Base-by-base conservation (phyloP, 148 eudicot genomes). In the Nyssa sinensis region DNA sequence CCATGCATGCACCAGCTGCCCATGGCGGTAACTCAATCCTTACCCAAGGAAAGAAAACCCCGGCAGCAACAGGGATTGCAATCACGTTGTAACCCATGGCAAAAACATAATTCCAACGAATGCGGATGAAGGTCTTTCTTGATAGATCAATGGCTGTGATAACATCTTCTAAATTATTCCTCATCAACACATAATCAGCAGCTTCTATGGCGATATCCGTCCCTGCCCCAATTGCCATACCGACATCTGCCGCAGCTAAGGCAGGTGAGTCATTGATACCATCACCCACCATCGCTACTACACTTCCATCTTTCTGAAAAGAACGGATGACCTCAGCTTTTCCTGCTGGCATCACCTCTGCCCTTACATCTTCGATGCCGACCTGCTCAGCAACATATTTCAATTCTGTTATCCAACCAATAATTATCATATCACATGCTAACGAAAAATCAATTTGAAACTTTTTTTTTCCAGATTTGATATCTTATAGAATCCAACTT, bases 1-100 rank as follows among this genome's bases (percentile, higher is more conserved):
- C 98, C 98, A 95, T 95, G 81, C 98, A 95, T 7, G 97, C 94
- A 66, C 98, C 98, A 10, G 98, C 97, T 21, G 87, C 90, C 98
- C 98, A 95, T 12, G 98, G 98, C 17, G 98, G 98, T 79, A 95
- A 78, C 84, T 67, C 82, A 61, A 92, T 33, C 72, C 72, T 77
- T 19, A 92, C 66, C 83, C 77, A 88, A 30, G 98, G 98, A 35
- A 82, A 95, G 47, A 95, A 83, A 44, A 86, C 86, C 30, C 98
- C 98, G 0, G 97, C 97, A 5, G 98, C 96, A 23, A 95, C 80
- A 16, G 98, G 98, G 41, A 95, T 89, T 41, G 97, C 97, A 12
- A 92, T 76, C 7, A 95, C 55, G 62, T 95, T 95, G 81, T 95
- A 95, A 7, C 89, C 94, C 94, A 89, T 92, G 53, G 98, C 98